Percentiles rank a stretch among this genome's conserved stretches.
phyloP scores from a whole-genome alignment of 805 yeast genomes.

The Ogataea siamensis region DNA sequence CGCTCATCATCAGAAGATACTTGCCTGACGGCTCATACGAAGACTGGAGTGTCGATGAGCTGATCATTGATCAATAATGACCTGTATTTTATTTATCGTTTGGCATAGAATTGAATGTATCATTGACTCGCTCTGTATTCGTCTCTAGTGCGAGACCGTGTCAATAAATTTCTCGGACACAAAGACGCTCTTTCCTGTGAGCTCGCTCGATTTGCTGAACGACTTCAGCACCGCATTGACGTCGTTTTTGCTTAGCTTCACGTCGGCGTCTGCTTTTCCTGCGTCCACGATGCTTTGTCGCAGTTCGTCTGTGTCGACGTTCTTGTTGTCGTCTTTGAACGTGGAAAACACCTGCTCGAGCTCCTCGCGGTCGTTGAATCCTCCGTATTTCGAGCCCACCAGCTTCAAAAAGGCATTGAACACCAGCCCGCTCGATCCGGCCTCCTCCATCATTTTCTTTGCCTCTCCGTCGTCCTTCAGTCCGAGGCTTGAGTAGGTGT shows the following conservation, averaged over 20 bases:
- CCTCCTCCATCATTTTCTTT: slow-evolving; percentile 45
- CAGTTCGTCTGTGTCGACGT: slow-evolving; percentile 33
- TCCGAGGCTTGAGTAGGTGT: slow-evolving; percentile 53
- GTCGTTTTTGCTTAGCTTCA: slow-evolving; percentile 28
- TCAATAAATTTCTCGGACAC: slow-evolving; percentile 62
- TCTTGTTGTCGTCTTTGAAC: slow-evolving; percentile 36
- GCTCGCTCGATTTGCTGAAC: slow-evolving; percentile 51
- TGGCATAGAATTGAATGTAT: slow-evolving; percentile 6
- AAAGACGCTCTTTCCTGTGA: slow-evolving; percentile 59
- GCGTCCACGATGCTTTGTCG: slow-evolving; percentile 49
- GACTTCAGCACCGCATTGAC: slow-evolving; percentile 51
- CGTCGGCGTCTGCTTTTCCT: slow-evolving; percentile 34
- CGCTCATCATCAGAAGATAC: slow-evolving; percentile 91
- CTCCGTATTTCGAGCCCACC: slow-evolving; percentile 53
- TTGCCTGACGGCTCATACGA: slow-evolving; percentile 96
- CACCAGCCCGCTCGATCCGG: slow-evolving; percentile 38
- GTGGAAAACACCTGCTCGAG: slow-evolving; percentile 58
- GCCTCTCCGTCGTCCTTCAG: slow-evolving; percentile 40
- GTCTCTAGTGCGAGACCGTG: slow-evolving; percentile 27
- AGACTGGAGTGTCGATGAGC: slow-evolving; percentile 99
- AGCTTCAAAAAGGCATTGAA: slow-evolving; percentile 66
- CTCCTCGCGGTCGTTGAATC: slow-evolving; percentile 51
- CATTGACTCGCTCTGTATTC: slow-evolving; percentile 5
- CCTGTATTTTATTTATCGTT: slow-evolving; percentile 12
- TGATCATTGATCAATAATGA: slow-evolving; percentile 66